Percentiles rank a stretch among this genome's conserved stretches.
Evolutionary conservation across 176 grass and related monocot genomes (phyloP).

Genomic region (Rhynchospora tenuis): DNA sequence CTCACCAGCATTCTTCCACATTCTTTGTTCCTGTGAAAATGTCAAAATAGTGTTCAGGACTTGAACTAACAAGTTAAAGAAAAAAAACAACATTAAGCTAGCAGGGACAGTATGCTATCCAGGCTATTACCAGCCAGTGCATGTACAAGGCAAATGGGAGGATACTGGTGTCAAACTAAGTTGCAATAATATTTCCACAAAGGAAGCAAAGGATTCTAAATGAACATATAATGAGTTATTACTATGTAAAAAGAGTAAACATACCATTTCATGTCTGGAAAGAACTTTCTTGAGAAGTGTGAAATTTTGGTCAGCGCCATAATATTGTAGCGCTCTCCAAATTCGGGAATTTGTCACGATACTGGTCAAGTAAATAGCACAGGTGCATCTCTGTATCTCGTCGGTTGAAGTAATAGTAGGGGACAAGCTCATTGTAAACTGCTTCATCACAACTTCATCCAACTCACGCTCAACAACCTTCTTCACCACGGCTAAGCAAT

Average conservation of each 20-base stretch:
- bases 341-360: conserved; percentile 48
- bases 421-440: conserved; percentile 41
- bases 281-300: conserved; percentile 48
- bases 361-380: conserved; percentile 50
- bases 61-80: neutral
- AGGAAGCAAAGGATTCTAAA: neutral
- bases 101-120: neutral
- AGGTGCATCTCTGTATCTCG: conserved; percentile 27
- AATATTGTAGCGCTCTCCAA: conserved; percentile 39
- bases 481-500: conserved; percentile 51
- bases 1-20: conserved; percentile 8
- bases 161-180: neutral
- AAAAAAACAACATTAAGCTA: too few relatives aligned
- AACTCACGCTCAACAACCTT: conserved; percentile 49
- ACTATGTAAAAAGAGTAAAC: neutral
- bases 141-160: neutral
- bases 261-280: conserved; percentile 40
- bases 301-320: conserved; percentile 39
- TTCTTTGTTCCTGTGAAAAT: conserved; percentile 28
- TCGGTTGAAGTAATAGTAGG: conserved; percentile 12
- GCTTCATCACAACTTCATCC: conserved; percentile 37
- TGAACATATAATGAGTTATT: conserved; percentile 15
- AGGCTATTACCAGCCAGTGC: neutral
- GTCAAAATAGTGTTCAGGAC: neutral
- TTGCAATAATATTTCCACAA: neutral